Conservation (phyloP, 768 basidiomycete genomes). For the Suillus alpinus region DNA sequence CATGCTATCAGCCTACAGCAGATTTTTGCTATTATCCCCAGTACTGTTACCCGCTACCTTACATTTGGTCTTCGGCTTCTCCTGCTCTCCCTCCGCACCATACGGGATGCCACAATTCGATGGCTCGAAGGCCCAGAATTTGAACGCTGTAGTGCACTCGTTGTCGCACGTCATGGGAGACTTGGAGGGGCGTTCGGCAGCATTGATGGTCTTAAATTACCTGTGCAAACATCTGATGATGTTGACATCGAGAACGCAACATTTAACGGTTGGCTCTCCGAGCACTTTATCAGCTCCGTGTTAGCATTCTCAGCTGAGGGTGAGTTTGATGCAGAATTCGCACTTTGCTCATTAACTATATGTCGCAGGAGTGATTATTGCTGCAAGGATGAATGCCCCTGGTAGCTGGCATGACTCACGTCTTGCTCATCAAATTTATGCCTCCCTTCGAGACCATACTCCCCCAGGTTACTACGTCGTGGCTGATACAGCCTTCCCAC, state of each 20-base stretch:
- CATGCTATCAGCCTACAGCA: constrained; percentile 35
- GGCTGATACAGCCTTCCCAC: background rate
- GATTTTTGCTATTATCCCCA: constrained; percentile 41
- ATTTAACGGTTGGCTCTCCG: constrained; percentile 43
- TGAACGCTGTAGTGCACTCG: constrained; percentile 23
- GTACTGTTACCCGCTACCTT: constrained; percentile 36
- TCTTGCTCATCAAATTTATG: background rate
- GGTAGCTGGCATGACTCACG: background rate
- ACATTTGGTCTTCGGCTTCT: constrained; percentile 32
- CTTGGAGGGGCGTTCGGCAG: constrained; percentile 38
- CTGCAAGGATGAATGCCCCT: background rate
- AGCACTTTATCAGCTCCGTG: constrained; percentile 39
- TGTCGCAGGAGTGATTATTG: background rate
- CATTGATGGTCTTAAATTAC: constrained; percentile 41
- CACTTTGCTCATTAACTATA: too few relatives aligned
- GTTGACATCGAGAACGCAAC: constrained; percentile 44
- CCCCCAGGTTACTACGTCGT: background rate
- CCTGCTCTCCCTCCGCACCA: constrained; percentile 22
- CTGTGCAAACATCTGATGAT: constrained; percentile 35
- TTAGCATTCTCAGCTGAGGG: constrained; percentile 30
- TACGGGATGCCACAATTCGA: constrained; percentile 28
- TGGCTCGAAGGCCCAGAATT: constrained; percentile 30
- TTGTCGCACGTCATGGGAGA: constrained; percentile 26
- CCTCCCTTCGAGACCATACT: background rate
- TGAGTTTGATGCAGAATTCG: too few relatives aligned